Evolutionary conservation across 78 protist genomes (phyloP).

Genomic region (Planoprotostelium fungivorum): DNA sequence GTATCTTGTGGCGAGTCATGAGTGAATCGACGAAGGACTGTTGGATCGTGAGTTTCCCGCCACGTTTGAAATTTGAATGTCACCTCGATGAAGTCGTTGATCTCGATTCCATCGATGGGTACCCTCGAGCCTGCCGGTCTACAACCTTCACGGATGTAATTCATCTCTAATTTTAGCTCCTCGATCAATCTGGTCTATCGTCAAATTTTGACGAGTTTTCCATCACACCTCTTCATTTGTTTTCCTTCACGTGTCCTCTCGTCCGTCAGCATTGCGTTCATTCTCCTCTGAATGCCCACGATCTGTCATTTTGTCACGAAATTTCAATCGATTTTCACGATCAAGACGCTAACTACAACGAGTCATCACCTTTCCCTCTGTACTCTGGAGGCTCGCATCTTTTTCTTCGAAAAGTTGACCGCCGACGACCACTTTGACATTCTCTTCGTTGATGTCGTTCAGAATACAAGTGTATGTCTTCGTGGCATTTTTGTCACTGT

Average conservation of each 20-base stretch:
- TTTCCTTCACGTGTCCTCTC: not conserved
- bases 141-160: not conserved
- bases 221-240: not conserved
- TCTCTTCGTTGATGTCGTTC: not conserved
- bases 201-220: not conserved
- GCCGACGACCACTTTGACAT: not conserved
- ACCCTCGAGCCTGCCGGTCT: not conserved
- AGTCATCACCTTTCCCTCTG: not conserved
- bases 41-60: not conserved
- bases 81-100: not conserved
- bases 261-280: not conserved
- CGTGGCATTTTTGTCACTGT: not conserved
- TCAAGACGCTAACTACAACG: not conserved
- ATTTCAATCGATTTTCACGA: not conserved
- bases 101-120: not conserved
- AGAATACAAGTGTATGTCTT: not conserved
- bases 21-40: not conserved
- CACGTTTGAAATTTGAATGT: not conserved
- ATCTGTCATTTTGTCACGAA: not conserved
- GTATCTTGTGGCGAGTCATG: not conserved
- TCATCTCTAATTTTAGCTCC: not conserved
- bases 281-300: not conserved
- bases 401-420: not conserved
- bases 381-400: not conserved
- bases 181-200: not conserved